These are phyloP conservation scores for Sugiyamaella lignohabitans DNA, from an alignment of 805 yeast species.

Conservation along the genomic window DNA sequence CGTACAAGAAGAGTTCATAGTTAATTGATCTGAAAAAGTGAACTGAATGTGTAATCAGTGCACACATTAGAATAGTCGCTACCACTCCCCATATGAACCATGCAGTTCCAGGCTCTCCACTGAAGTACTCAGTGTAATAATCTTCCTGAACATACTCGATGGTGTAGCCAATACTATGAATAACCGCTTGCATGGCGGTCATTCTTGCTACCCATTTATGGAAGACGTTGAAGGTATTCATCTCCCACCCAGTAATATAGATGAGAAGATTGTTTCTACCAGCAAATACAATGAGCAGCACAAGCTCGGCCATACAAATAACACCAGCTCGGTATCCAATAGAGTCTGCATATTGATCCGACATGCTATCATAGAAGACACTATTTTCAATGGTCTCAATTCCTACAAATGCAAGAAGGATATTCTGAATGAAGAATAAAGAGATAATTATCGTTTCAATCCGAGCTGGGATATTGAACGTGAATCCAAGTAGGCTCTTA, in stretches of 20 bases:
- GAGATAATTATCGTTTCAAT: constrained; percentile 31
- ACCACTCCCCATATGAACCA: constrained; percentile 35
- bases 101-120: background rate
- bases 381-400: constrained; percentile 11
- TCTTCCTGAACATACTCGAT: constrained; percentile 35
- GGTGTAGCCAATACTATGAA: constrained; percentile 54
- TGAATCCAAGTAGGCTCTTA: constrained; percentile 2
- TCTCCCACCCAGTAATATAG: constrained; percentile 54
- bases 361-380: constrained; percentile 9
- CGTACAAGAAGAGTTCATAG: constrained; percentile 56
- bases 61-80: constrained; percentile 38
- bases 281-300: constrained; percentile 47
- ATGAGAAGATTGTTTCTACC: constrained; percentile 67
- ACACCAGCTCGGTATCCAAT: constrained; percentile 38
- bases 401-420: constrained; percentile 22
- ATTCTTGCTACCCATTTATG: constrained; percentile 60
- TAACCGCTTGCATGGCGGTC: constrained; percentile 40
- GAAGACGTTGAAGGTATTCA: constrained; percentile 51
- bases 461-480: constrained; percentile 32
- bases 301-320: constrained; percentile 43
- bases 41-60: constrained; percentile 44
- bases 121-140: constrained; percentile 27
- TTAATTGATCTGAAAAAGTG: constrained; percentile 44
- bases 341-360: constrained; percentile 21
- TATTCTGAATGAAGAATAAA: constrained; percentile 29